Conservation (phyloP, 1,284 basidiomycete species). For the Ustilago cynodontis region DNA sequence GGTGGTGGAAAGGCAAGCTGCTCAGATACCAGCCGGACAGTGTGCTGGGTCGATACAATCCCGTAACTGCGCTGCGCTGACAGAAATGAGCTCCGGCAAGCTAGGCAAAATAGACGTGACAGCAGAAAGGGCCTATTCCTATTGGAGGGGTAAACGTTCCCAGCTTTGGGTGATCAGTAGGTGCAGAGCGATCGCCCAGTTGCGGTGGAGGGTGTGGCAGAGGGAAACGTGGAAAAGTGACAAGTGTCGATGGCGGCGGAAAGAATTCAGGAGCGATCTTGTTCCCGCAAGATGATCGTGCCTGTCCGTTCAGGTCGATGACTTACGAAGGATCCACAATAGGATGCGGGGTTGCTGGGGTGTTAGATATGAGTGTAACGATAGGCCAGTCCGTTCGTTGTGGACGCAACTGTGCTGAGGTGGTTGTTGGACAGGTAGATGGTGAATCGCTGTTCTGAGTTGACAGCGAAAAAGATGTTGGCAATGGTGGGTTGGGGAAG, state of each 20-base stretch:
- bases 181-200: too few species aligned
- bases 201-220: too few species aligned
- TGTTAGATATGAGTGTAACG: neutral
- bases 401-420: neutral
- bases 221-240: too few species aligned
- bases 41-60: neutral
- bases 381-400: neutral
- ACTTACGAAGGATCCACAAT: neutral
- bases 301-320: too few species aligned
- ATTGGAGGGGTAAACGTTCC: neutral
- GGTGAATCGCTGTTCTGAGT: neutral
- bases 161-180: too few species aligned
- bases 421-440: neutral
- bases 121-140: neutral
- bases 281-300: too few species aligned
- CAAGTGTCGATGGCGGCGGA: neutral
- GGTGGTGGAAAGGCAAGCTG: neutral
- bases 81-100: neutral
- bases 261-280: neutral
- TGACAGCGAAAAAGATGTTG: neutral
- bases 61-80: neutral
- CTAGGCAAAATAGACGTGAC: neutral
- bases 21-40: neutral
- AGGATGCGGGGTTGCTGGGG: neutral
- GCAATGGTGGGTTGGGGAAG: neutral